Percentiles rank a stretch among this genome's conserved stretches.
phyloP scores from a whole-genome alignment of 176 grass and related monocot species.

The Carex parvula region DNA sequence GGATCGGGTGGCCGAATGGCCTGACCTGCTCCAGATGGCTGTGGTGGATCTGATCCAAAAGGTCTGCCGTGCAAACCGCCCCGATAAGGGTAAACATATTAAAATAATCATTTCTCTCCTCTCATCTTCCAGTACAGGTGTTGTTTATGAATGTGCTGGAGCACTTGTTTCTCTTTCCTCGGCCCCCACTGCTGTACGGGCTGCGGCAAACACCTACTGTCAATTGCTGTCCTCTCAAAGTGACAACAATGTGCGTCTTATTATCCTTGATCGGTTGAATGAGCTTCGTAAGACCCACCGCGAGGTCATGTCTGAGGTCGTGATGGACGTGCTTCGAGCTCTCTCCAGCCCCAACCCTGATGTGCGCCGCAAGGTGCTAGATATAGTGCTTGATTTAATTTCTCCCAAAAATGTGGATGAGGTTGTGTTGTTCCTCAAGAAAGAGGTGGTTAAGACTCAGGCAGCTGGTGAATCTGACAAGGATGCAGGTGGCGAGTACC shows the following conservation, averaged over 20 bases:
- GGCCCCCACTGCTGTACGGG: constrained; percentile 53
- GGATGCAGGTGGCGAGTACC: constrained; percentile 43
- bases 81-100: constrained; percentile 66
- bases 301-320: constrained; percentile 62
- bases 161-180: constrained; percentile 60
- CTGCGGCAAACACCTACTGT: constrained; percentile 64
- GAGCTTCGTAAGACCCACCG: constrained; percentile 45
- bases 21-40: constrained; percentile 68
- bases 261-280: constrained; percentile 55
- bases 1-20: constrained; percentile 52
- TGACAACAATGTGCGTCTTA: constrained; percentile 69
- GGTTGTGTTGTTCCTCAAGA: constrained; percentile 71
- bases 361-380: constrained; percentile 52
- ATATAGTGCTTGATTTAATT: constrained; percentile 66
- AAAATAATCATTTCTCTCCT: constrained; percentile 55
- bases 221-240: constrained; percentile 60
- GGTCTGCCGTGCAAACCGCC: constrained; percentile 54
- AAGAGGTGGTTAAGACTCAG: constrained; percentile 75
- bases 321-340: constrained; percentile 59
- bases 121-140: constrained; percentile 31
- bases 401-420: constrained; percentile 62
- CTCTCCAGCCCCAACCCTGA: constrained; percentile 64
- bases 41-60: constrained; percentile 61
- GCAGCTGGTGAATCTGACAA: constrained; percentile 50
- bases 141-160: constrained; percentile 55